These are phyloP conservation scores for Rhynchospora tenuis DNA, from an alignment of 176 grass and related monocot species.

Conservation along the genomic window DNA sequence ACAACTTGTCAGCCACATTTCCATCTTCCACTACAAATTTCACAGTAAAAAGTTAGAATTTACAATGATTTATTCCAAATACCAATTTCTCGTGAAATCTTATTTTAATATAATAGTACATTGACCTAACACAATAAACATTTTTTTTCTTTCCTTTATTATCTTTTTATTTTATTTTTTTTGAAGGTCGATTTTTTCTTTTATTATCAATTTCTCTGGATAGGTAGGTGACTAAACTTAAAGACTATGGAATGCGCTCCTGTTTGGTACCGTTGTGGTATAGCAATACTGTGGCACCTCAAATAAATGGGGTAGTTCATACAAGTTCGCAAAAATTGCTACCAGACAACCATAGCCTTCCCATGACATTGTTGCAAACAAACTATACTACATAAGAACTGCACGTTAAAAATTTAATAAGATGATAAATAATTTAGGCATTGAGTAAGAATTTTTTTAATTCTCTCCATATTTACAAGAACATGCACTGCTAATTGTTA, in stretches of 20 bases:
- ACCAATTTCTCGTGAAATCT: neutral
- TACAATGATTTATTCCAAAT: neutral
- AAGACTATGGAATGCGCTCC: too few relatives aligned
- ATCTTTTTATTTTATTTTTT: too few relatives aligned
- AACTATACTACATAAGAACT: neutral
- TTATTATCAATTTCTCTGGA: neutral
- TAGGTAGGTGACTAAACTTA: neutral
- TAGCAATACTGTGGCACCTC: too few relatives aligned
- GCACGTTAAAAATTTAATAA: neutral
- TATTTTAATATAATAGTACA: neutral
- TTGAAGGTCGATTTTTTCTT: too few relatives aligned
- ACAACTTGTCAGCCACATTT: slow-evolving; percentile 57
- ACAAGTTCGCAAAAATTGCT: too few relatives aligned
- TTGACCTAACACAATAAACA: neutral
- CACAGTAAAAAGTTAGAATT: neutral
- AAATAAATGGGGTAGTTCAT: too few relatives aligned
- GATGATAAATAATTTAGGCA: neutral
- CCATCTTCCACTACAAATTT: slow-evolving; percentile 58
- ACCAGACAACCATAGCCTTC: neutral
- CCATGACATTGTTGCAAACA: neutral
- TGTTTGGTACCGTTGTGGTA: too few relatives aligned
- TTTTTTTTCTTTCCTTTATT: neutral
- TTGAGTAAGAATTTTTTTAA: neutral
- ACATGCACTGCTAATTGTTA: neutral
- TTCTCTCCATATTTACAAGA: neutral